A percentile compares a stretch with the other conserved stretches of the same genome.
These are phyloP conservation scores for Penicillium ochrochloron DNA, from an alignment of 495 filamentous ascomycete species.

Conservation along the genomic window DNA sequence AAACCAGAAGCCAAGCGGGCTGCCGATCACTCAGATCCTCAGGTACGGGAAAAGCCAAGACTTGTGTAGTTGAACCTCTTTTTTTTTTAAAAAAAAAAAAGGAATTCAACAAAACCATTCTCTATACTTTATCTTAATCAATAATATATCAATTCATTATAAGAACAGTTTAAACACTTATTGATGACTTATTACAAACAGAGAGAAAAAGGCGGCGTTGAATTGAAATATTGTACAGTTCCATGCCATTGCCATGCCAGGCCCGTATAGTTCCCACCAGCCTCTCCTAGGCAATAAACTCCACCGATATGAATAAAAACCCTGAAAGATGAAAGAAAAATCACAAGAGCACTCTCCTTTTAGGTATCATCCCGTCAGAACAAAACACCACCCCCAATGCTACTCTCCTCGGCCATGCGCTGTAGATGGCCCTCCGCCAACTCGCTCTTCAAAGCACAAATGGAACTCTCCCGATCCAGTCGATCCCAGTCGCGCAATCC, in stretches of 20 bases:
- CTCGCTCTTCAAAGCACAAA: slow-evolving; percentile 62
- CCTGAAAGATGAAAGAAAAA: slow-evolving; percentile 1
- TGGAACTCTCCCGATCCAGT: slow-evolving; percentile 61
- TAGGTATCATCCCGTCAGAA: slow-evolving; percentile 36
- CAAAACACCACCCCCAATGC: slow-evolving; percentile 44
- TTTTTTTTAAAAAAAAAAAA: background rate
- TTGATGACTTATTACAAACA: too few species aligned
- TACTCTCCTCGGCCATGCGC: slow-evolving; percentile 58
- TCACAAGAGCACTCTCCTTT: background rate
- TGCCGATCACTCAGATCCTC: slow-evolving; percentile 29
- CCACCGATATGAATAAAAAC: background rate
- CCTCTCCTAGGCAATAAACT: slow-evolving; percentile 3
- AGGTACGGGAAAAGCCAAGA: slow-evolving; percentile 26
- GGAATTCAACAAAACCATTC: too few species aligned
- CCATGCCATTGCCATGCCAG: slow-evolving; percentile 1
- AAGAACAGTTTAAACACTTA: background rate
- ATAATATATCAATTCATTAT: background rate
- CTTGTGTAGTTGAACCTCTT: background rate
- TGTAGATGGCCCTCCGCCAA: slow-evolving; percentile 65
- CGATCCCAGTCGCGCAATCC: slow-evolving; percentile 63
- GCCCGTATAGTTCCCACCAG: background rate
- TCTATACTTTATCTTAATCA: too few species aligned
- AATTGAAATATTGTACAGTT: background rate
- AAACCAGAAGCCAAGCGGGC: slow-evolving; percentile 26
- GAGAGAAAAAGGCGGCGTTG: background rate